Conservation (phyloP, 164 flowering plant species). For the Vitis cinerea region DNA sequence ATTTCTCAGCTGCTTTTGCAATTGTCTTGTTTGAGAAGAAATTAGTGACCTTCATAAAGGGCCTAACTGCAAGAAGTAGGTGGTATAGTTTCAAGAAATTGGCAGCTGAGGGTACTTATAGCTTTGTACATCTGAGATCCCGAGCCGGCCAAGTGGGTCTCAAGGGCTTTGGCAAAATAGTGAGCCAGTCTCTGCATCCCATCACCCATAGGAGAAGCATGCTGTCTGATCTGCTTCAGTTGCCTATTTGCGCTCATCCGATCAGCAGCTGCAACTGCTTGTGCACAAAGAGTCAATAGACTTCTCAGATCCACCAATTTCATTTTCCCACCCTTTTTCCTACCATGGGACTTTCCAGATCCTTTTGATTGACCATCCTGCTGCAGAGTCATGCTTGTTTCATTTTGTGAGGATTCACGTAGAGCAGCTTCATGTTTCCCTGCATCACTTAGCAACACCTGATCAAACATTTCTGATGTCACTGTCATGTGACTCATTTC, state of each 20-base stretch:
- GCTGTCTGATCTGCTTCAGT: too few relatives aligned
- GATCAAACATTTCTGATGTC: constrained; percentile 29
- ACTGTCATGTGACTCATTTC: constrained; percentile 10
- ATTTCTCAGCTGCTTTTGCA: constrained; percentile 23
- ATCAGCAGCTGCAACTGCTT: constrained; percentile 26
- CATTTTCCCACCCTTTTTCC: constrained; percentile 18
- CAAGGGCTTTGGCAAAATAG: constrained; percentile 29
- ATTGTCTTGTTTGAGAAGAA: constrained; percentile 28
- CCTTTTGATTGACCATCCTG: constrained; percentile 9
- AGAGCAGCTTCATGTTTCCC: constrained; percentile 24
- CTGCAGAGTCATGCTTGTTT: constrained; percentile 6
- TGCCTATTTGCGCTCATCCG: constrained; percentile 21
- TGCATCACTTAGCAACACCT: constrained; percentile 20
- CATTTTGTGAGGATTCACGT: constrained; percentile 21
- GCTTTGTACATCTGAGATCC: constrained; percentile 15
- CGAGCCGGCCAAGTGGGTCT: constrained; percentile 29
- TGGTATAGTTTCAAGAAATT: constrained; percentile 28
- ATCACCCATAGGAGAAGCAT: too few relatives aligned
- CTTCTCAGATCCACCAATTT: constrained; percentile 16
- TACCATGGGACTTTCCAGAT: constrained; percentile 12
- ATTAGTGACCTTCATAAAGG: constrained; percentile 24
- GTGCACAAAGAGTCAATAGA: constrained; percentile 29
- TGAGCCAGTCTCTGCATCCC: constrained; percentile 18
- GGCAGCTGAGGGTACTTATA: constrained; percentile 14
- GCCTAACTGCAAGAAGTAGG: constrained; percentile 21